Percentiles rank a stretch among this genome's conserved stretches.
phyloP scores from a whole-genome alignment of 768 basidiomycete species.

The Chalciporus chontae region DNA sequence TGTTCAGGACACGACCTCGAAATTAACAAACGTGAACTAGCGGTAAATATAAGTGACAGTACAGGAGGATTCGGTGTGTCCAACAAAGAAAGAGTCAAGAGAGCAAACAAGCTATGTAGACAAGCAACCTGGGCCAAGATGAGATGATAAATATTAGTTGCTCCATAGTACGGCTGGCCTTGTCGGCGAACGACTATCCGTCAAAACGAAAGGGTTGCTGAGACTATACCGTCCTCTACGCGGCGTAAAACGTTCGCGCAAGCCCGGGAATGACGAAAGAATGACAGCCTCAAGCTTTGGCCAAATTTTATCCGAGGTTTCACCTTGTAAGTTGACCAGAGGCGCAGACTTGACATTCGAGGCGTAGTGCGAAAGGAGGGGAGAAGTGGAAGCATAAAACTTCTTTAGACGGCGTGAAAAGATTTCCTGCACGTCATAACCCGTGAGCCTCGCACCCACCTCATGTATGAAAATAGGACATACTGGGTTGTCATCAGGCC shows the following conservation, averaged over 20 bases:
- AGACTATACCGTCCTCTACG: conserved; percentile 49
- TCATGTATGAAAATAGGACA: conserved; percentile 25
- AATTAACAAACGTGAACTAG: background rate
- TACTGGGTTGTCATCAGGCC: conserved; percentile 89
- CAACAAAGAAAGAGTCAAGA: background rate
- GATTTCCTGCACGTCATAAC: conserved; percentile 49
- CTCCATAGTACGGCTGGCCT: conserved; percentile 16
- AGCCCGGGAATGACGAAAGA: conserved; percentile 50
- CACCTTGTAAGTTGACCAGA: conserved; percentile 60
- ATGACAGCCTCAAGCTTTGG: conserved; percentile 69
- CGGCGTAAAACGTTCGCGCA: conserved; percentile 48
- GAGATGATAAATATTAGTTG: conserved; percentile 5
- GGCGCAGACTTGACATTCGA: conserved; percentile 38
- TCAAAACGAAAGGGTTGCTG: conserved; percentile 47
- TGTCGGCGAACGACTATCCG: conserved; percentile 13
- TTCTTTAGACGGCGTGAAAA: conserved; percentile 72
- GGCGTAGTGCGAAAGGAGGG: conserved; percentile 72
- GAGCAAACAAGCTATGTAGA: background rate
- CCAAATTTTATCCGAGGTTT: conserved; percentile 89
- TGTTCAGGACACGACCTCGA: background rate
- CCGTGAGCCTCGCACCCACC: conserved; percentile 4
- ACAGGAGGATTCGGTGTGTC: conserved; percentile 6
- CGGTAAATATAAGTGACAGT: background rate
- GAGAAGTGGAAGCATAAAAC: conserved; percentile 79
- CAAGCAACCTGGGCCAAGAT: background rate